These are phyloP conservation scores for Paramecium caudatum DNA, from an alignment of 73 alveolate species.

Conservation along the genomic window DNA sequence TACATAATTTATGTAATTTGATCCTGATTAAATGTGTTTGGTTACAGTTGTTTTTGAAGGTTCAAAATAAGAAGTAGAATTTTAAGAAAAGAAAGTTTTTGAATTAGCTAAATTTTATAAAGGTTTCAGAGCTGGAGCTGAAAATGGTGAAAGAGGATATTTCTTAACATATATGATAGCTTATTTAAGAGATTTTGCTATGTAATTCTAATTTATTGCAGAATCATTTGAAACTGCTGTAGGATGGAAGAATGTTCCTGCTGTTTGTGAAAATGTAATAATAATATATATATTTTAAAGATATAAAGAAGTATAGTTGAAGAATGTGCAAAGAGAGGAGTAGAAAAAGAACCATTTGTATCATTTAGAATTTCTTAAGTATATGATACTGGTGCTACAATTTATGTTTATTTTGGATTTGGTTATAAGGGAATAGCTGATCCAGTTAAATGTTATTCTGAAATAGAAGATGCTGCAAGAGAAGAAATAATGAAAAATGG, in stretches of 20 bases:
- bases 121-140: conserved; percentile 95
- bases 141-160: conserved; percentile 93
- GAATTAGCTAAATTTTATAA: conserved; percentile 80
- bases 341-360: conserved; percentile 81
- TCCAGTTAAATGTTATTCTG: conserved; percentile 82
- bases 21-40: conserved; percentile 87
- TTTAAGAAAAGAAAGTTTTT: conserved; percentile 79
- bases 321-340: conserved; percentile 81
- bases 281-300: too few species aligned
- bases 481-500: conserved; percentile 88
- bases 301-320: conserved; percentile 77
- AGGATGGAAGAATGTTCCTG: conserved; percentile 88
- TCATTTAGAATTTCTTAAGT: conserved; percentile 90
- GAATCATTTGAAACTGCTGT: conserved; percentile 94
- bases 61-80: conserved; percentile 77
- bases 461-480: conserved; percentile 92
- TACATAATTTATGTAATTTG: conserved; percentile 85
- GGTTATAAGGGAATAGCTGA: conserved; percentile 77
- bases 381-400: conserved; percentile 92
- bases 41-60: conserved; percentile 93
- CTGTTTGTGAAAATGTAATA: conserved; percentile 81
- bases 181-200: conserved; percentile 91
- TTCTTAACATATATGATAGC: conserved; percentile 94
- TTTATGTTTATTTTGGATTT: conserved; percentile 92
- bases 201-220: conserved; percentile 84